Conservation (phyloP, 2,329 filamentous ascomycete species). For the Colletotrichum viniferum region DNA sequence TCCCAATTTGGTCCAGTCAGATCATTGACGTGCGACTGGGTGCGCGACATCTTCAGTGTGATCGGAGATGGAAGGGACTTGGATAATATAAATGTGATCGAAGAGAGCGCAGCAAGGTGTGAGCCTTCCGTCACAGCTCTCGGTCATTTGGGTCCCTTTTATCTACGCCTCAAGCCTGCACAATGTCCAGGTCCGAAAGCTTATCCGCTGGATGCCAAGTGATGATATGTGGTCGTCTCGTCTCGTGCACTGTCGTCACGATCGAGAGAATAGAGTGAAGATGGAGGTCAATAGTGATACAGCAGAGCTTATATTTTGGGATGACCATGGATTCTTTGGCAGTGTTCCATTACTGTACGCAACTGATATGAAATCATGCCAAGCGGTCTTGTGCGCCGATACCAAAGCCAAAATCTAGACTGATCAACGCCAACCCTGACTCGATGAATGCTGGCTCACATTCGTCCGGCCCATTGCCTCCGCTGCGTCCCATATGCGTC, state of each 20-base stretch:
- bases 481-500: no score
- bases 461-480: no score
- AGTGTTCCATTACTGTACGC: not conserved
- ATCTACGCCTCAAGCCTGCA: not conserved
- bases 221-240: no score
- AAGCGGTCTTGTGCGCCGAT: not conserved
- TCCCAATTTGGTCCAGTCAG: not conserved
- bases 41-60: not conserved
- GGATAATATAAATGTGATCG: not conserved
- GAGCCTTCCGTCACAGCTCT: not conserved
- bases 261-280: rapidly evolving
- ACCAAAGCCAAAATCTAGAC: not conserved
- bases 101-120: not conserved
- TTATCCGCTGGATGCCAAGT: rapidly evolving
- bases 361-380: not conserved
- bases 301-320: not conserved
- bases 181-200: not conserved
- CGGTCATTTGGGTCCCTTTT: not conserved
- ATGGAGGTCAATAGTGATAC: not conserved
- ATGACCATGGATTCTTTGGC: not conserved
- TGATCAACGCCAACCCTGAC: not conserved
- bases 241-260: not conserved
- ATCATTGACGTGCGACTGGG: not conserved
- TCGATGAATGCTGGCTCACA: not conserved
- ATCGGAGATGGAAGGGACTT: not conserved